These are phyloP conservation scores for Panicum hallii DNA, from an alignment of 202 grass and related monocot species.

Conservation along the genomic window DNA sequence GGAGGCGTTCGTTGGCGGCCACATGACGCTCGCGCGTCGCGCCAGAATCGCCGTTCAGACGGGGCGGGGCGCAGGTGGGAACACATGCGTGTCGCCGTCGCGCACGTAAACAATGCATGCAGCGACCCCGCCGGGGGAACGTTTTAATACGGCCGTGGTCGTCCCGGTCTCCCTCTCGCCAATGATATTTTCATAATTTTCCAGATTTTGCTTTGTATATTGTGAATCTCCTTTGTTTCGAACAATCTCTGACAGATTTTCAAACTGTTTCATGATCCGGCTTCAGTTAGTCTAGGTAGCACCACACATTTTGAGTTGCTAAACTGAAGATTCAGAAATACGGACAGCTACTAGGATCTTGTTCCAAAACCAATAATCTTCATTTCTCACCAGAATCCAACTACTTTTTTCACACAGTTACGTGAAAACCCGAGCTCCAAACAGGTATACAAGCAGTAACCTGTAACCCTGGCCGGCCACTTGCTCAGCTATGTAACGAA, in stretches of 20 bases:
- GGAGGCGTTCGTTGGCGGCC: background rate
- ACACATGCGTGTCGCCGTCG: slow-evolving; percentile 28
- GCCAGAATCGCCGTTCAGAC: slow-evolving; percentile 23
- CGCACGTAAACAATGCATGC: slow-evolving; percentile 14
- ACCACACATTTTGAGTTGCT: too few relatives aligned
- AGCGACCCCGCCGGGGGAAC: background rate
- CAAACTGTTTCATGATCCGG: too few relatives aligned
- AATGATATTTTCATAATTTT: background rate
- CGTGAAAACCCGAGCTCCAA: background rate
- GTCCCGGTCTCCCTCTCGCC: background rate
- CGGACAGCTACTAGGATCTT: background rate
- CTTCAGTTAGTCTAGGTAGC: background rate
- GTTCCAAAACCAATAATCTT: background rate
- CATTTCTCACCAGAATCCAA: too few relatives aligned
- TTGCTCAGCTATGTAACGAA: background rate
- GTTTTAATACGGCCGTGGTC: slow-evolving; percentile 6
- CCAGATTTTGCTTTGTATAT: background rate
- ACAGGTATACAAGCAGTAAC: background rate
- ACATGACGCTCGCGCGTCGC: background rate
- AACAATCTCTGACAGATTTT: background rate
- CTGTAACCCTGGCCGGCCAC: background rate
- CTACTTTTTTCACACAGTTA: background rate
- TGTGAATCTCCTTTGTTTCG: background rate
- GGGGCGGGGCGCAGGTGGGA: background rate
- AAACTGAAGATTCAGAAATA: too few relatives aligned